Evolutionary conservation across 2,329 filamentous ascomycete genomes (phyloP).

Genomic region (Stachybotrys chartarum): DNA sequence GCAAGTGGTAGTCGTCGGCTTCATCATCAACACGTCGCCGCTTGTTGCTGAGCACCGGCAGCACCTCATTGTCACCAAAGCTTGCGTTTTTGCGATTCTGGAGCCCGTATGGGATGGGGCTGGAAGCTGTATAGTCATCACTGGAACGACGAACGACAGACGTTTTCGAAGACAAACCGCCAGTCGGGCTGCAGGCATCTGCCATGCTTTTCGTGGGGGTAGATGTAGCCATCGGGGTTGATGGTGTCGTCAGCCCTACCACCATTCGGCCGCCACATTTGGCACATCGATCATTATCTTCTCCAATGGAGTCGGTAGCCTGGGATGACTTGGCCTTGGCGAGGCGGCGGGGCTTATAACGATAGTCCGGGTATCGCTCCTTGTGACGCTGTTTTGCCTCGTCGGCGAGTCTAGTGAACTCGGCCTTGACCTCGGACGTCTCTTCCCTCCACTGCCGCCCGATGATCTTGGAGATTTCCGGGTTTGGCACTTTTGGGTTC

Average conservation of each 20-base stretch:
- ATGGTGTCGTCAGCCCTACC: constrained; percentile 53
- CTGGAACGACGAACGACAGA: not conserved
- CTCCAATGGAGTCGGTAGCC: constrained; percentile 27
- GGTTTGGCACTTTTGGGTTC: constrained; percentile 86
- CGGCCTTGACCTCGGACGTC: constrained; percentile 63
- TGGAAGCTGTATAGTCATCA: not conserved
- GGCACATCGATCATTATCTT: constrained; percentile 52
- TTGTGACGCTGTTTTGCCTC: constrained; percentile 89
- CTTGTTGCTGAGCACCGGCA: constrained; percentile 43
- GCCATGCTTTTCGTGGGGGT: constrained; percentile 18
- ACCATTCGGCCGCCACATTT: constrained; percentile 67
- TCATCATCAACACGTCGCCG: constrained; percentile 54
- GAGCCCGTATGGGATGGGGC: not conserved
- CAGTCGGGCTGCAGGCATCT: constrained; percentile 9
- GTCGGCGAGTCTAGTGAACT: constrained; percentile 86
- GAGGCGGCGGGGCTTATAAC: constrained; percentile 79
- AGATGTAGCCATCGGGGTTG: constrained; percentile 34
- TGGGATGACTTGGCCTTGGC: constrained; percentile 22
- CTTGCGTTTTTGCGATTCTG: constrained; percentile 10
- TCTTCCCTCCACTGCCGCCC: constrained; percentile 85
- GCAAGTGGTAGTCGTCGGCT: constrained; percentile 7
- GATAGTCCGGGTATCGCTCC: constrained; percentile 85
- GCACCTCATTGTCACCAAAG: constrained; percentile 28
- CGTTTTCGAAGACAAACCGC: not conserved
- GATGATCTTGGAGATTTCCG: constrained; percentile 95